Percentiles rank a stretch among this genome's conserved stretches.
phyloP scores from a whole-genome alignment of 2,329 filamentous ascomycete species.

The Cercospora brassicicola region DNA sequence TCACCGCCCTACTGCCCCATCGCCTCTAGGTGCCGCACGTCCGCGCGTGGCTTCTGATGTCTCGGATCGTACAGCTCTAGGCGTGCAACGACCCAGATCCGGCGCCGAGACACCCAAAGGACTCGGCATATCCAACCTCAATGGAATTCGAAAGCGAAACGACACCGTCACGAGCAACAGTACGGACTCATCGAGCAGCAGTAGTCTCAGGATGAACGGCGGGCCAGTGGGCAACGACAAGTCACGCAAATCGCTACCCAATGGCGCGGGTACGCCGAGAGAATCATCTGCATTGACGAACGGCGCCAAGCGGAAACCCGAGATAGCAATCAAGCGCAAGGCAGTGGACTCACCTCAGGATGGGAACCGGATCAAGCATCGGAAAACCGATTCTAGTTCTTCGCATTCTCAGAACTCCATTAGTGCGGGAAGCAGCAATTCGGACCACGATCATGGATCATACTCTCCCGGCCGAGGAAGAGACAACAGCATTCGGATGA shows the following conservation, averaged over 20 bases:
- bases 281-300: constrained; percentile 15
- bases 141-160: constrained; percentile 35
- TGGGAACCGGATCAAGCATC: constrained; percentile 34
- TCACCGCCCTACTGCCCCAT: constrained; percentile 62
- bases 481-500: constrained; percentile 25
- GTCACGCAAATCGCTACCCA: constrained; percentile 35
- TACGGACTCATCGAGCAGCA: constrained; percentile 23
- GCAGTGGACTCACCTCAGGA: constrained; percentile 41
- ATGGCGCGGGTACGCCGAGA: constrained; percentile 40
- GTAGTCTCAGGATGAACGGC: constrained; percentile 20
- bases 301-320: constrained; percentile 31
- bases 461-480: constrained; percentile 24
- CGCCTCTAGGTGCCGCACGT: constrained; percentile 61
- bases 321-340: constrained; percentile 48
- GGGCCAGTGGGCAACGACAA: constrained; percentile 24
- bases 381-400: constrained; percentile 38
- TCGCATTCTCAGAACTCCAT: constrained; percentile 34
- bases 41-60: constrained; percentile 62
- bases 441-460: not conserved
- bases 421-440: constrained; percentile 28
- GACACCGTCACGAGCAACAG: constrained; percentile 35
- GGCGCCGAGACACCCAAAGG: constrained; percentile 46
- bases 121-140: constrained; percentile 45
- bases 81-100: constrained; percentile 30
- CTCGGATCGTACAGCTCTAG: constrained; percentile 32